phyloP scores from a whole-genome alignment of 2,329 filamentous ascomycete species.

The Cladosporium halotolerans region DNA sequence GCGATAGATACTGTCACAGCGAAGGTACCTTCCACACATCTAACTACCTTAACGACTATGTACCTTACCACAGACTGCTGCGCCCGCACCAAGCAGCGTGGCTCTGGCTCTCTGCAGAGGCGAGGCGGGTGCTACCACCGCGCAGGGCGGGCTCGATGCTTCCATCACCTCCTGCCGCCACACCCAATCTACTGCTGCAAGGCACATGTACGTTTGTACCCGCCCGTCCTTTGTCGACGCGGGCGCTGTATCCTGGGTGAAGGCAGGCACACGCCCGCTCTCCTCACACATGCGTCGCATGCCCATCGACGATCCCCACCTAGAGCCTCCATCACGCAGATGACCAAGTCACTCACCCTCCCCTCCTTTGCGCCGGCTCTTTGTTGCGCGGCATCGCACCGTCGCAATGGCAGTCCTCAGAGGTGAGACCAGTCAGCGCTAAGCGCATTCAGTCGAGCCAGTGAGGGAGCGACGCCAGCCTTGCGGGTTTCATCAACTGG shows the following conservation, averaged over 20 bases:
- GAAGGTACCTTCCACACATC: neutral
- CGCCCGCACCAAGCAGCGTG: too few relatives aligned
- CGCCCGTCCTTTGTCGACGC: neutral
- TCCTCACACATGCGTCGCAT: conserved; percentile 2
- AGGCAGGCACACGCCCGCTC: conserved; percentile 2
- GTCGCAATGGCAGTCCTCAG: too few relatives aligned
- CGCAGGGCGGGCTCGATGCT: neutral
- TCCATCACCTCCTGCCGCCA: conserved; percentile 3
- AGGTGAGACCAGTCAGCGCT: too few relatives aligned
- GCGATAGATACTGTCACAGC: neutral
- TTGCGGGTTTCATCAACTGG: too few relatives aligned
- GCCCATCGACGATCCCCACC: neutral
- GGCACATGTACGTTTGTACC: conserved; percentile 6
- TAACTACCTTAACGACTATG: neutral
- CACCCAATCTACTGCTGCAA: conserved; percentile 7
- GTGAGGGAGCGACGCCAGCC: too few relatives aligned
- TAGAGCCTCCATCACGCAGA: too few relatives aligned
- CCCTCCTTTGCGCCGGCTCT: too few relatives aligned
- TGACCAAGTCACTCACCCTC: too few relatives aligned
- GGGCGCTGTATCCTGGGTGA: neutral
- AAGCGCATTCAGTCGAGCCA: too few relatives aligned
- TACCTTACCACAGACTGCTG: neutral
- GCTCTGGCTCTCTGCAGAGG: too few relatives aligned
- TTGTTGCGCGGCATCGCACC: too few relatives aligned
- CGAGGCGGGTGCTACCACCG: neutral